Base-by-base conservation (phyloP, 768 basidiomycete genomes). In the Rhodosporidiobolus sp. region DNA sequence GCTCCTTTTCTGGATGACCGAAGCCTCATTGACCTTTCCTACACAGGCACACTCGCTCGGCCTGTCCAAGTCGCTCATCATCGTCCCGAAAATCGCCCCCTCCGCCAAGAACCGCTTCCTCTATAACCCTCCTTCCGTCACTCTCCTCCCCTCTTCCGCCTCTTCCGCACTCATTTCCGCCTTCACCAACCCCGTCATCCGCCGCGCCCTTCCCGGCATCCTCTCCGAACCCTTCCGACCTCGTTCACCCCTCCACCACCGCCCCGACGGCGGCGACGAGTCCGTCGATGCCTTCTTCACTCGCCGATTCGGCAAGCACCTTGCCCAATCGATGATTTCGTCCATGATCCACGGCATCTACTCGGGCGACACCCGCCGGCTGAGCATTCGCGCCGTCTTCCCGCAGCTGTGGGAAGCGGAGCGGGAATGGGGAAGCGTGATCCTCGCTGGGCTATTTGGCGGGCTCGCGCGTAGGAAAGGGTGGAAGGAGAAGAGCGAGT, bases 291-390 rank as follows among this genome's bases (percentile, higher is more conserved):
- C 86, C 0, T 90, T 98, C 75, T 79, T 97, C 66, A 79, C 86
- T 0, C 85, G 91, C 20, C 84, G 91, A 32, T 90, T 96, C 67
- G 91, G 92, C 0, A 79, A 84, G 11, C 80, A 84, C 4, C 86
- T 94, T 76, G 92, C 94, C 2, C 85, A 87, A 24, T 85, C 86
- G 5, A 85, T 97, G 65, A 87, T 90, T 53, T 91, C 85, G 46
- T 89, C 94, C 0, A 83, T 96, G 69, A 87, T 93, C 1, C 94
- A 96, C 78, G 95, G 95, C 0, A 90, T 98, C 66, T 97, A 97
- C 79, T 93, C 92, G 2, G 87, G 92, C 0, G 92, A 95, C 77
- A 86, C 93, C 4, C 83, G 90, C 4, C 77, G 83, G 52, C 81
- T 98, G 26, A 91, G 90, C 69, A 83, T 92, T 5, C 86, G 88